Base-by-base conservation (phyloP, 768 basidiomycete genomes). In the Crucibulum laeve region DNA sequence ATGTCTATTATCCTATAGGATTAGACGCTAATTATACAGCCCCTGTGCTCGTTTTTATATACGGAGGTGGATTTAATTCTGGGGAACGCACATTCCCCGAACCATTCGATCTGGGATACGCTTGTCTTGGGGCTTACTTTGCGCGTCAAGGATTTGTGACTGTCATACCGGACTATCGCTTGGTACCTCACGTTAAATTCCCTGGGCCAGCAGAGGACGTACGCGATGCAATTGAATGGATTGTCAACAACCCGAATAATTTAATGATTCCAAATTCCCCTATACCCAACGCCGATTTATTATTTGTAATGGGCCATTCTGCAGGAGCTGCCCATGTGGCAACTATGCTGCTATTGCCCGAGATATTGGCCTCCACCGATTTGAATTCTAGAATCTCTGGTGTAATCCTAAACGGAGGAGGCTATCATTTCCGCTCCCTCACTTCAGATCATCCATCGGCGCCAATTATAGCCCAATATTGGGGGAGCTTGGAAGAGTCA, bases 161-260 rank as follows among this genome's bases (percentile, higher is more conserved):
- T n/a, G 62, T 84, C 50, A 78, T 87, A 48, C 73, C 84, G 0
- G 82, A 87, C 61, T 86, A 87, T 50, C 77, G 81, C 0, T 72
- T 87, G 30, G 73, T 74, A 3, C 83, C 83, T 4, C 54, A 72
- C 23, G 72, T 71, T 44, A 65, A 57, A n/a, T 84, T 73, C 56
- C 84, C 84, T 0, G 67, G 63, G 0, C 67, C 73, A 1, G 71
- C 70, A 0, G 69, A 79, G 49, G 83, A 85, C 52, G 54, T 84
- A 5, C 74, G 74, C 10, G 80, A 83, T 47, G 81, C 83, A 8
- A 53, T 82, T 5, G 52, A 67, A 17, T 86, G 82, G 80, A 60
- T 71, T 22, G 48, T 74, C 43, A 32, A 65, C 25, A 57, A 81
- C 43, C 40, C 60, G 0, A 51, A 62, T 7, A 26, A 56, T 7